Percentiles rank a stretch among this genome's conserved stretches.
These are phyloP conservation scores for Nakataea oryzae DNA, from an alignment of 2,329 filamentous ascomycete genomes.

Conservation along the genomic window DNA sequence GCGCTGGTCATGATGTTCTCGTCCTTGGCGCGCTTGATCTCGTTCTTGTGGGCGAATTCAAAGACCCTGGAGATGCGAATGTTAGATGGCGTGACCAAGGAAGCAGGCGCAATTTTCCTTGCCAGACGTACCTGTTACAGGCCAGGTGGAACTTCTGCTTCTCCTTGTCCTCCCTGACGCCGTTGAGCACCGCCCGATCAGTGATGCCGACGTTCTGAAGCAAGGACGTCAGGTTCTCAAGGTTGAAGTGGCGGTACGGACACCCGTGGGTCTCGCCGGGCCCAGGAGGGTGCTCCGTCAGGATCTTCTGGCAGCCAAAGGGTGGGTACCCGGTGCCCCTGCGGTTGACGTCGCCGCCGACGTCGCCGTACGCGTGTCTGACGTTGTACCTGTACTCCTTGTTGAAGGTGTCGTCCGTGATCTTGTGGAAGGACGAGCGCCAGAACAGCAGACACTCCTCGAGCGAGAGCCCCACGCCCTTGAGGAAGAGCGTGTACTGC, in stretches of 20 bases:
- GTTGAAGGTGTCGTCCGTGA: constrained; percentile 91
- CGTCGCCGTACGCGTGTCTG: constrained; percentile 89
- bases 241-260: constrained; percentile 83
- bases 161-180: constrained; percentile 80
- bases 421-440: constrained; percentile 73
- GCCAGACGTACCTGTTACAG: constrained; percentile 62
- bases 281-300: constrained; percentile 79
- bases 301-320: constrained; percentile 89
- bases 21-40: constrained; percentile 68
- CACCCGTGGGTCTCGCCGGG: constrained; percentile 91
- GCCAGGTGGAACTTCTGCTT: constrained; percentile 88
- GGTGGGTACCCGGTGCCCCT: constrained; percentile 81
- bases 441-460: constrained; percentile 90
- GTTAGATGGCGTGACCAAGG: neutral
- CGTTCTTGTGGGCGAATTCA: constrained; percentile 70
- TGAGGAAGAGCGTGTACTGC: constrained; percentile 93
- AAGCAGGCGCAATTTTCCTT: neutral
- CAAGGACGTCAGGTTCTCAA: constrained; percentile 73
- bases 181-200: constrained; percentile 67
- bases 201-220: constrained; percentile 70
- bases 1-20: constrained; percentile 59
- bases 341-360: constrained; percentile 83
- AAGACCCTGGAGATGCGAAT: constrained; percentile 52
- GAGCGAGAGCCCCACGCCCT: constrained; percentile 85
- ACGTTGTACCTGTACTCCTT: constrained; percentile 98